Evolutionary conservation across 192 early-diverging fungal genomes (phyloP), one percentile per base, ranked within the genome.

Genomic region (Rhizophlyctis rosea): DNA sequence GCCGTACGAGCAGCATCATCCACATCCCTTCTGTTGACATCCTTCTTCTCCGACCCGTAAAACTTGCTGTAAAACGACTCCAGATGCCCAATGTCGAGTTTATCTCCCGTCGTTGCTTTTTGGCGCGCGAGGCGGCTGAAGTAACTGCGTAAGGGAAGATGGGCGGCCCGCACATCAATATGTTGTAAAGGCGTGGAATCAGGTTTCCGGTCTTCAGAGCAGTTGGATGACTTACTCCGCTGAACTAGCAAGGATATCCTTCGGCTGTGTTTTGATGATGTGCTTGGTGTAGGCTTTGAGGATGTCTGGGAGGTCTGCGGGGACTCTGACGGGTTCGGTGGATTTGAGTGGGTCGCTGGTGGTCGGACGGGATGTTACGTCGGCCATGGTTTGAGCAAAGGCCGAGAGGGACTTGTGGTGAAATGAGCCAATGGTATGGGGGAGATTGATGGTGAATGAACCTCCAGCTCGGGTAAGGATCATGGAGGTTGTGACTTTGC

Each of bases 241-340:
- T 2, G 72, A 75, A 11, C 53, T 60, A 21, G 68, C 62, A 14
- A 78, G 51, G 50, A 81, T 80, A 52, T 81, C 73, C 25, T 54
- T 59, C 7, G 80, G 80, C 34, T 81, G 77, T 7, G 62, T 69
- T 27, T 67, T 54, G 39, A 81, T 76, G 29, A 81, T 77, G 50
- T 71, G 69, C 54, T 81, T 81, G 9, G 80, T 67, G 58, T 80
- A 81, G 68, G 74, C 77, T 52, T 80, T 79, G 24, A 81, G 54
- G 29, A 81, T 79, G 56, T 80, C 77, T 2, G 80, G 80, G 13
- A 81, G 62, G 33, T 76, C 76, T n/a, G 77, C 62, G 47, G 80
- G 80, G 60, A 81, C 80, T 32, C 67, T 64, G 53, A 81, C 77
- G 60, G 79, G 80, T 59, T 81, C 80, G 47, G 75, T 73, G 28